Percentiles rank a stretch among this genome's conserved stretches.
phyloP scores from a whole-genome alignment of 352 stramenopile species.

The Pythium dissotocum region DNA sequence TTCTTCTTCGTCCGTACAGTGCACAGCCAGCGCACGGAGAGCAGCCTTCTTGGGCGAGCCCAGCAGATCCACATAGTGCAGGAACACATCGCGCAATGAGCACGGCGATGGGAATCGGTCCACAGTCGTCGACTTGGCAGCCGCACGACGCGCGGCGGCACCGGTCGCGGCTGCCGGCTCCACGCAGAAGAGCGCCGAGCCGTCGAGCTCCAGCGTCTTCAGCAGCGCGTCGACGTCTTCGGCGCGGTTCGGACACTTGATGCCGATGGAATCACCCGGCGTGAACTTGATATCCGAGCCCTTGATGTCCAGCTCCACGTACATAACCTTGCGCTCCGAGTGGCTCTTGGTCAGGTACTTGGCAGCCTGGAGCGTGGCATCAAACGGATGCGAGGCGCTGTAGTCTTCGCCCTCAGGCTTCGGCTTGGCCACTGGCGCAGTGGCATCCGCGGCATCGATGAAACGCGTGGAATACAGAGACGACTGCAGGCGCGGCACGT shows the following conservation, averaged over 20 bases:
- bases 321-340: conserved; percentile 60
- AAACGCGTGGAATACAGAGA: conserved; percentile 49
- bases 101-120: conserved; percentile 54
- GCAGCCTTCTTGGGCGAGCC: conserved; percentile 76
- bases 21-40: conserved; percentile 60
- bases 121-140: conserved; percentile 20
- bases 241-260: conserved; percentile 81
- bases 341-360: conserved; percentile 51
- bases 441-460: conserved; percentile 25
- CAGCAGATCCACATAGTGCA: conserved; percentile 83
- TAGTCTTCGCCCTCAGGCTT: conserved; percentile 32
- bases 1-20: conserved; percentile 67
- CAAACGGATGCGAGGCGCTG: conserved; percentile 52
- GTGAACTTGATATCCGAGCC: conserved; percentile 61
- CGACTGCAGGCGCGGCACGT: conserved; percentile 58
- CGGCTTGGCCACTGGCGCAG: neutral
- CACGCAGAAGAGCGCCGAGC: conserved; percentile 34
- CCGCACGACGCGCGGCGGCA: neutral
- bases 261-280: conserved; percentile 84
- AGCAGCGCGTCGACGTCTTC: conserved; percentile 73
- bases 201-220: conserved; percentile 43
- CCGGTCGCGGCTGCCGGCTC: conserved; percentile 32
- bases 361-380: conserved; percentile 41
- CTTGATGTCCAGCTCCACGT: conserved; percentile 46
- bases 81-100: conserved; percentile 75